Percentiles rank a stretch among this genome's conserved stretches.
Conservation (phyloP, 148 eudicot genomes). For the Tetragonia tetragonoides region DNA sequence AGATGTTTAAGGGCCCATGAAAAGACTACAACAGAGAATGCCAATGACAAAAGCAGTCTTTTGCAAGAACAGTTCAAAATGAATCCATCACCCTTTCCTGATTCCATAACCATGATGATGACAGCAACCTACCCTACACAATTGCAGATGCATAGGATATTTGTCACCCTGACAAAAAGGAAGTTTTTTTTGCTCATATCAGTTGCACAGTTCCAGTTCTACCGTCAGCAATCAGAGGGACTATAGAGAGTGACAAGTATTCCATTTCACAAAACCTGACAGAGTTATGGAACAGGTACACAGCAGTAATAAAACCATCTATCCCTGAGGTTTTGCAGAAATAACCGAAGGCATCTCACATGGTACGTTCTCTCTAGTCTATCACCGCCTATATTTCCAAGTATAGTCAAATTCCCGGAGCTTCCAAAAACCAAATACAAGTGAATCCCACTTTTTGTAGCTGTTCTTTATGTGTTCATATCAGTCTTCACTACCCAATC, state of each 20-base stretch:
- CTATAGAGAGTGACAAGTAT: background rate
- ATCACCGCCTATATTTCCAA: background rate
- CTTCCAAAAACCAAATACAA: too few relatives aligned
- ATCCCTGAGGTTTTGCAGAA: background rate
- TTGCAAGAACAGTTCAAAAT: too few relatives aligned
- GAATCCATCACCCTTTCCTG: background rate
- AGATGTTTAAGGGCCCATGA: too few relatives aligned
- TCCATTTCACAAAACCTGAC: background rate
- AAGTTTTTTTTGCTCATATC: background rate
- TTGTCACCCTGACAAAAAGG: background rate
- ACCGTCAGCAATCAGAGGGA: background rate
- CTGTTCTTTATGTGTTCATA: background rate
- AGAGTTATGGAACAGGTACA: too few relatives aligned
- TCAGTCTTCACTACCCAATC: slow-evolving; percentile 2
- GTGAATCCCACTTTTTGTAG: background rate
- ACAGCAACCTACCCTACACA: background rate
- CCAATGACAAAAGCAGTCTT: too few relatives aligned
- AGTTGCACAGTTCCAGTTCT: background rate
- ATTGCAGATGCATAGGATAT: background rate
- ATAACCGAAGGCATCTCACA: background rate
- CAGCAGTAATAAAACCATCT: background rate
- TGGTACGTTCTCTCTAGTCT: background rate
- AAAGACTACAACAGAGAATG: too few relatives aligned
- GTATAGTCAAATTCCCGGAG: background rate
- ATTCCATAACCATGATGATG: background rate